Conservation (phyloP, 1,284 basidiomycete species). For the Megacollybia platyphylla region DNA sequence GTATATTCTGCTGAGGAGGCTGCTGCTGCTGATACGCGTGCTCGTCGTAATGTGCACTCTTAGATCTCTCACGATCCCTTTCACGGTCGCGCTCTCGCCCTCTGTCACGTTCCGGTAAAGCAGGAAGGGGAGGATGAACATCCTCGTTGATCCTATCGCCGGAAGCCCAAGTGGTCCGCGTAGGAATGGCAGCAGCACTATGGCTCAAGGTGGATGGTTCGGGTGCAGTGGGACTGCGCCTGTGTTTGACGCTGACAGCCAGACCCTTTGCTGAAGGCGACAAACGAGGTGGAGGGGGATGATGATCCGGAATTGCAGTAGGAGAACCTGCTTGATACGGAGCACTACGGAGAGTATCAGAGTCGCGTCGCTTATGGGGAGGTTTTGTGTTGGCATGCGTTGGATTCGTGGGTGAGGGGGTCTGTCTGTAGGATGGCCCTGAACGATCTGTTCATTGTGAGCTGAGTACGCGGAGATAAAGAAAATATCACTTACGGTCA, state of each 20-base stretch:
- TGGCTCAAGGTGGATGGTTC: conserved; percentile 35
- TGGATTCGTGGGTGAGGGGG: conserved; percentile 38
- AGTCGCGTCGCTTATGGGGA: conserved; percentile 52
- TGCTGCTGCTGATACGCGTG: conserved; percentile 14
- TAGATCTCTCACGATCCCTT: conserved; percentile 14
- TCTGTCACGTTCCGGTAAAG: conserved; percentile 15
- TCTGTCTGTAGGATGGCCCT: conserved; percentile 21
- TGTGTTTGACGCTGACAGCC: conserved; percentile 22
- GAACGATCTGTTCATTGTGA: background rate
- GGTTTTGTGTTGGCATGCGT: conserved; percentile 12
- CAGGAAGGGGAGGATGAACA: conserved; percentile 18
- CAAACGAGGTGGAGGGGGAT: conserved; percentile 8
- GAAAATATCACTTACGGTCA: conserved; percentile 12
- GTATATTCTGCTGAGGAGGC: conserved; percentile 1
- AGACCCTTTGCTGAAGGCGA: conserved; percentile 17
- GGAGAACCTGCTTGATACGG: conserved; percentile 18
- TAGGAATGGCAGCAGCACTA: conserved; percentile 8
- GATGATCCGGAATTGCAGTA: conserved; percentile 15
- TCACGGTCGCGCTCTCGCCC: conserved; percentile 18
- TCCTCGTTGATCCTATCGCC: conserved; percentile 23
- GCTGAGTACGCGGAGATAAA: background rate
- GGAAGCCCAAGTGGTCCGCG: conserved; percentile 36
- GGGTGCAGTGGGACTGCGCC: conserved; percentile 51
- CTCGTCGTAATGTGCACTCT: conserved; percentile 11
- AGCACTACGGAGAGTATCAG: conserved; percentile 53